Base-by-base conservation (phyloP, 2,329 filamentous ascomycete genomes). In the Neofusicoccum kwambonambiense region DNA sequence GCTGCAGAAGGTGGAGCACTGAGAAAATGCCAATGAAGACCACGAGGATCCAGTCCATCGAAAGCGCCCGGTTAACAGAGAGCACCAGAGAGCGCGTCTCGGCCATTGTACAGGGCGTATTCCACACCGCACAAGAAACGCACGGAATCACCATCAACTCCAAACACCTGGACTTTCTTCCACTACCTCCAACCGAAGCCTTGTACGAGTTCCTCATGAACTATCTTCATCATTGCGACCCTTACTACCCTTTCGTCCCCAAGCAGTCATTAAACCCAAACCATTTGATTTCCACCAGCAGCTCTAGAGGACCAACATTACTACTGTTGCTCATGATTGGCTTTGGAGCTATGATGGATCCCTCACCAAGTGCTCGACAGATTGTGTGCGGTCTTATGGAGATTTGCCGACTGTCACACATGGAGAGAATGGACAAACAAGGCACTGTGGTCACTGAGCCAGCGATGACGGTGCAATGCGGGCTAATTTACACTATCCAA, bases 401-500 rank as follows among this genome's bases (percentile, higher is more conserved):
- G 42, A 47, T 63, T 0, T 66, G 64, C 60, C 15, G 45, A 4
- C 45, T 49, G 0, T 49, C 45, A 9, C 45, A 49, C 11, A 49
- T 49, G 45, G 45, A 49, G 17, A 49, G 45, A 31, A 49, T n/a
- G 17, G 19, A 49, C 2, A 49, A 49, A 2, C 19, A 49, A n/a
- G 17, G 17, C 4, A n/a, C 45, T 0, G 45, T 49, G 19, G 45
- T 49, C 3, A 49, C 17, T 27, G 45, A 49, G 17, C 45, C 45
- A 11, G 45, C 45, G 2, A 78, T 27, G 4, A 49, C 45, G 9
- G 77, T 87, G 51, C 78, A 82, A 31, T 85, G 82, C 58, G 84
- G 84, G 0, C 72, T 87, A 8, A 77, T 87, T 0, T 85, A 85
- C 68, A 85, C 82, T 0, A 77, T 84, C 2, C 76, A 86, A 1